Base-by-base conservation (phyloP, 768 basidiomycete species). In the Cyathus striatus region DNA sequence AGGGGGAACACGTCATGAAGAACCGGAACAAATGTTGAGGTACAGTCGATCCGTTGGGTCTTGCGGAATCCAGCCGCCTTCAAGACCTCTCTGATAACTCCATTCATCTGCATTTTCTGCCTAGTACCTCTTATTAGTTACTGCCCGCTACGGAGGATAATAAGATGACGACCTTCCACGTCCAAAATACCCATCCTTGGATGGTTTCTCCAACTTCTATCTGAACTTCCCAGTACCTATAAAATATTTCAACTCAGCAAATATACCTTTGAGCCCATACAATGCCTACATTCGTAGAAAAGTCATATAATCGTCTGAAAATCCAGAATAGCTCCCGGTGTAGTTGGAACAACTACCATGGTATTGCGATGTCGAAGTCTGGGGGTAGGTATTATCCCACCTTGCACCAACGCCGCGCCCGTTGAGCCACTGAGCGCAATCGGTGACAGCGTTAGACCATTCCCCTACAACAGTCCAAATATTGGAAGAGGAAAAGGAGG, bases 401-500 rank as follows among this genome's bases (percentile, higher is more conserved):
- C 83, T 72, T 1, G 82, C 65, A 10, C 87, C 87, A 26, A 75
- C 66, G 17, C 80, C 81, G 32, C 86, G 72, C 0, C 90, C 90
- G 55, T 90, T 91, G 6, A 92, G 67, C 83, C 84, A 90, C 51
- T 62, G 61, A 0, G 88, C 82, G 52, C 88, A 91, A 57, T 88
- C 86, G 0, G 85, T 88, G 6, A 72, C 61, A 0, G 85, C 80
- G 17, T 72, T 79, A 13, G 85, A 84, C 81, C 86, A 92, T 68
- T 92, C 90, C 18, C 89, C 87, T 10, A 83, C 69, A 23, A 89
- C 66, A 2, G 85, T 88, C 81, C 81, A 88, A 23, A 90, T 65
- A 48, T 83, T 81, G 7, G 64, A 60, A 4, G 66, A 45, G 5
- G 78, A 69, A 54, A 68, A 86, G 2, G 59, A 46, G 3, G 67